phyloP scores from a whole-genome alignment of 2,329 filamentous ascomycete species.

The Dichotomopilus funicola region DNA sequence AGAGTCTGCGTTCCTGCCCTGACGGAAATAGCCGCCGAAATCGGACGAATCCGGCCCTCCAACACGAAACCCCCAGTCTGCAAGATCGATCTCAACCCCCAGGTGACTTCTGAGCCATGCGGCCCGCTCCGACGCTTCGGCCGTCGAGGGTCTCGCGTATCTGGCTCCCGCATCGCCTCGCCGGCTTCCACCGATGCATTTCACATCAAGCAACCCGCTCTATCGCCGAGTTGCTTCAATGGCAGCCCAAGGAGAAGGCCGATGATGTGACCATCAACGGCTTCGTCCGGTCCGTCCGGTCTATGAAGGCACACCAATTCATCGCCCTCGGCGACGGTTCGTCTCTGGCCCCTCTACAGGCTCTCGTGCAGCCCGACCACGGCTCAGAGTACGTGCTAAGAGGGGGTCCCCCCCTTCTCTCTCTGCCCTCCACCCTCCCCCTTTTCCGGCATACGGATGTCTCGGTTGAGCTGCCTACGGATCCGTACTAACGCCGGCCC shows the following conservation, averaged over 20 bases:
- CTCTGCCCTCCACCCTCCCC: neutral
- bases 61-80: too few relatives aligned
- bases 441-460: slow-evolving; percentile 20
- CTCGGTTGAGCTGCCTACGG: slow-evolving; percentile 15
- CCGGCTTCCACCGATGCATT: slow-evolving; percentile 6
- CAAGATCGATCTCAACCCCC: too few relatives aligned
- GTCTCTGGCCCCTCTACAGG: slow-evolving; percentile 71
- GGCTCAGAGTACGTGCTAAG: slow-evolving; percentile 58
- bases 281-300: slow-evolving; percentile 75
- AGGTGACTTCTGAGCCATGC: slow-evolving; percentile 12
- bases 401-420: neutral
- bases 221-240: slow-evolving; percentile 51
- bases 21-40: neutral
- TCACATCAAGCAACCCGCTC: slow-evolving; percentile 26
- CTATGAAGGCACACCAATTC: slow-evolving; percentile 80
- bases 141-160: slow-evolving; percentile 14
- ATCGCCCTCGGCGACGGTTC: slow-evolving; percentile 84
- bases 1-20: too few relatives aligned
- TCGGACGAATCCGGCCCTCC: neutral
- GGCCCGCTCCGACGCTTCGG: slow-evolving; percentile 14
- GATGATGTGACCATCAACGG: slow-evolving; percentile 61
- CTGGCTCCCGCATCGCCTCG: slow-evolving; percentile 11
- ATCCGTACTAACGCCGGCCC: slow-evolving; percentile 25
- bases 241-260: slow-evolving; percentile 39
- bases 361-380: slow-evolving; percentile 65